Evolutionary conservation across 495 filamentous ascomycete species (phyloP).

Genomic region (Rusavskia elegans): DNA sequence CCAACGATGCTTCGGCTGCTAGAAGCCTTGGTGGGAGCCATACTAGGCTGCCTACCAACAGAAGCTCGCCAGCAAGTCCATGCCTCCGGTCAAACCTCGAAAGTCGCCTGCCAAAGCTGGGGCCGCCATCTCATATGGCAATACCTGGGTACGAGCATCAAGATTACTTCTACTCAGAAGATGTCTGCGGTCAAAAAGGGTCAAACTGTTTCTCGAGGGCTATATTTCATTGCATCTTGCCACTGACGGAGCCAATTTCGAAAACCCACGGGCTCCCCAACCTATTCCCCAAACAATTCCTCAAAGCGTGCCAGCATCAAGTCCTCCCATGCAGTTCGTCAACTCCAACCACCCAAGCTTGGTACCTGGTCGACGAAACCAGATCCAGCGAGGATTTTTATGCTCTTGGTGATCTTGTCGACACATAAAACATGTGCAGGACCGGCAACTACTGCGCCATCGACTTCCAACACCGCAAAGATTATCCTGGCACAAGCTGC

Average conservation of each 20-base stretch:
- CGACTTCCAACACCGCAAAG: constrained; percentile 48
- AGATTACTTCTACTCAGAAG: too few relatives aligned
- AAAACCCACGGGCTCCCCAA: constrained; percentile 86
- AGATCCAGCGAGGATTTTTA: too few relatives aligned
- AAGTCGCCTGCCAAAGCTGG: too few relatives aligned
- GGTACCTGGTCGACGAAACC: constrained; percentile 24
- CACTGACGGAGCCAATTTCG: constrained; percentile 89
- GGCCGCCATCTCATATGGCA: too few relatives aligned
- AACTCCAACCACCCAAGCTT: constrained; percentile 9
- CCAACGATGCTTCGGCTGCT: constrained; percentile 16
- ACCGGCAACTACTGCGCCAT: constrained; percentile 39
- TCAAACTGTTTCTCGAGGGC: too few relatives aligned
- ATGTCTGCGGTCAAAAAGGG: too few relatives aligned
- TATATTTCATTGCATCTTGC: too few relatives aligned
- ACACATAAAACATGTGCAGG: too few relatives aligned
- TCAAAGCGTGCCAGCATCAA: constrained; percentile 22
- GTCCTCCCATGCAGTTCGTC: constrained; percentile 26
- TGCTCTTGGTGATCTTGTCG: too few relatives aligned
- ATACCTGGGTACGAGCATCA: too few relatives aligned
- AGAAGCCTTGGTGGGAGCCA: constrained; percentile 16
- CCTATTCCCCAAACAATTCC: constrained; percentile 54
- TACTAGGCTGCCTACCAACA: constrained; percentile 40
- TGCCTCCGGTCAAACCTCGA: constrained; percentile 82
- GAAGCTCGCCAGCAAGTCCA: constrained; percentile 77
- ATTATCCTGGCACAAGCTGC: constrained; percentile 24